Evolutionary conservation across 495 filamentous ascomycete genomes (phyloP).

Genomic region (Glarea lozoyensis): DNA sequence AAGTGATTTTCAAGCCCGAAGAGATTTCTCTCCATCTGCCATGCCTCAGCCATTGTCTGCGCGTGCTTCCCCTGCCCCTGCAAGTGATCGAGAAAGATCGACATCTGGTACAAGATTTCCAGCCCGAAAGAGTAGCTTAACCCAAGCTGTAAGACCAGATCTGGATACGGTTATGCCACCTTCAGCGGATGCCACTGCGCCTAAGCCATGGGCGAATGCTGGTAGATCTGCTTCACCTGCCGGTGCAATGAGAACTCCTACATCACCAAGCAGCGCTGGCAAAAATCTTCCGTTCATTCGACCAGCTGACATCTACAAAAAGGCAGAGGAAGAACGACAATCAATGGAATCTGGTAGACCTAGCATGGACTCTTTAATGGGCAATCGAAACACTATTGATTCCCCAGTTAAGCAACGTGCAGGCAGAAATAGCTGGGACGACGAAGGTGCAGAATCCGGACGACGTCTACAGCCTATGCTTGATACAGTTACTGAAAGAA

Average conservation of each 20-base stretch:
- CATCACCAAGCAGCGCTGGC: neutral
- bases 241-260: slow-evolving; percentile 5
- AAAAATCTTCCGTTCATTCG: slow-evolving; percentile 57
- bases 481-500: slow-evolving; percentile 48
- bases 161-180: slow-evolving; percentile 14
- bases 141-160: slow-evolving; percentile 30
- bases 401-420: slow-evolving; percentile 8
- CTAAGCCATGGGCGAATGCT: slow-evolving; percentile 23
- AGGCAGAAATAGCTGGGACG: slow-evolving; percentile 8
- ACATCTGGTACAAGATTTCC: slow-evolving; percentile 32
- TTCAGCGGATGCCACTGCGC: slow-evolving; percentile 12
- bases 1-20: slow-evolving; percentile 26
- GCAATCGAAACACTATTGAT: slow-evolving; percentile 7
- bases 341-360: slow-evolving; percentile 43
- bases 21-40: slow-evolving; percentile 32
- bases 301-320: slow-evolving; percentile 72
- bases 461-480: slow-evolving; percentile 29
- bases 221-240: slow-evolving; percentile 29
- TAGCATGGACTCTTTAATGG: slow-evolving; percentile 30
- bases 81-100: slow-evolving; percentile 1
- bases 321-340: slow-evolving; percentile 55
- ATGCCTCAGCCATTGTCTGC: slow-evolving; percentile 28
- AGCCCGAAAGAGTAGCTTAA: slow-evolving; percentile 52
- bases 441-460: slow-evolving; percentile 23
- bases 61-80: slow-evolving; percentile 12